Conservation (phyloP, 257 asterid species). For the Haberlea rhodopensis region DNA sequence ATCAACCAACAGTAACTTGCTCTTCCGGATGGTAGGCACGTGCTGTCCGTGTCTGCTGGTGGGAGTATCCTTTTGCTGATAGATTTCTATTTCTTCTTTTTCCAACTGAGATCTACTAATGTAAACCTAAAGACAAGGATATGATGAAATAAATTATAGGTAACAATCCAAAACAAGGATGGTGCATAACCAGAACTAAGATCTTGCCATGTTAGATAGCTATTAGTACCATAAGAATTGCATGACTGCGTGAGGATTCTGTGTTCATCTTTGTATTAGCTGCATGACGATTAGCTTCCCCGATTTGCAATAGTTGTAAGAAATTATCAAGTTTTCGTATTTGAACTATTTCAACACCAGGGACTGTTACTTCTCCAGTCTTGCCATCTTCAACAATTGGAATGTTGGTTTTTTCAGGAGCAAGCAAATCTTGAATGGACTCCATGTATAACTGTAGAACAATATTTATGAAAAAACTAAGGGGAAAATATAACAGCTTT, state of each 20-base stretch:
- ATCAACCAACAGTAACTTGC: conserved; percentile 88
- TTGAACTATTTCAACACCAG: conserved; percentile 69
- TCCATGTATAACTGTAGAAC: conserved; percentile 72
- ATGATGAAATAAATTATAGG: conserved; percentile 8
- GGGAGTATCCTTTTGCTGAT: conserved; percentile 35
- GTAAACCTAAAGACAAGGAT: conserved; percentile 49
- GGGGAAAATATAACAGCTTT: neutral
- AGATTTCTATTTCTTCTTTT: conserved; percentile 45
- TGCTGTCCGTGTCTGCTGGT: conserved; percentile 38
- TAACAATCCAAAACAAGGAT: neutral
- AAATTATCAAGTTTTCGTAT: conserved; percentile 68
- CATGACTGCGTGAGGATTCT: conserved; percentile 92
- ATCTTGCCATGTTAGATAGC: conserved; percentile 11
- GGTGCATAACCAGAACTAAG: conserved; percentile 1
- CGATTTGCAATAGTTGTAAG: conserved; percentile 61
- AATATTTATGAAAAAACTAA: conserved; percentile 11
- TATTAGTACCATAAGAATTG: conserved; percentile 74
- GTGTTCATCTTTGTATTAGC: conserved; percentile 89
- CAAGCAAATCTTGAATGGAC: conserved; percentile 89
- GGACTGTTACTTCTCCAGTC: conserved; percentile 79
- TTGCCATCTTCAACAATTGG: conserved; percentile 80
- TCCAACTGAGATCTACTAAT: conserved; percentile 50
- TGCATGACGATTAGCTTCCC: conserved; percentile 87
- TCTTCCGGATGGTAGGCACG: conserved; percentile 61
- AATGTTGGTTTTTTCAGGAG: conserved; percentile 75